Conservation (phyloP, 176 grass and related monocot species). For the Carex littledalei region DNA sequence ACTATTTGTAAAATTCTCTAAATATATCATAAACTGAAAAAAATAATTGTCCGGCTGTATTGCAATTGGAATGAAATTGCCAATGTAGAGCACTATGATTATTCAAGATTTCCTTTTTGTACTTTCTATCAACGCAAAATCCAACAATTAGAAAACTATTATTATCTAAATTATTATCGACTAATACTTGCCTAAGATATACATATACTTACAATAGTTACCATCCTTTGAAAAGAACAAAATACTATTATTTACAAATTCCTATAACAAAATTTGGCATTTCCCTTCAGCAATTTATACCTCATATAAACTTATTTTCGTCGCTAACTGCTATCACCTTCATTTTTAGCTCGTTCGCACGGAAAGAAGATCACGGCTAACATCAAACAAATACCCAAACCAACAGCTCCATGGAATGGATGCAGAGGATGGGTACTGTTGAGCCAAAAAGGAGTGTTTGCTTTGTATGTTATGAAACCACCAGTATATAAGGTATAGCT, state of each 20-base stretch:
- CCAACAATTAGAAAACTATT: background rate
- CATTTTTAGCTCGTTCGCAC: conserved; percentile 31
- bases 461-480: conserved; percentile 46
- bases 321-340: conserved; percentile 11
- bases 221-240: background rate
- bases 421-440: conserved; percentile 47
- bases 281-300: background rate
- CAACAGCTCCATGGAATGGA: conserved; percentile 74
- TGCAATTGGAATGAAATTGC: too few relatives aligned
- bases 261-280: background rate
- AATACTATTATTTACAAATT: conserved; percentile 7
- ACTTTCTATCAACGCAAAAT: too few relatives aligned
- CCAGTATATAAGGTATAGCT: conserved; percentile 67
- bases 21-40: too few relatives aligned
- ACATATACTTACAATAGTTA: background rate
- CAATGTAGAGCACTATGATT: too few relatives aligned
- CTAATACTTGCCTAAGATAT: background rate
- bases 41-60: too few relatives aligned
- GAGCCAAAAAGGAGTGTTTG: conserved; percentile 63
- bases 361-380: conserved; percentile 80
- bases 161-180: background rate
- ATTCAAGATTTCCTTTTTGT: too few relatives aligned
- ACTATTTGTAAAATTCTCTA: too few relatives aligned
- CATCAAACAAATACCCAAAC: conserved; percentile 54
- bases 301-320: background rate